Percentiles rank a stretch among this genome's conserved stretches.
phyloP scores from a whole-genome alignment of 1,284 basidiomycete species.

The Rhodotorula sp. region DNA sequence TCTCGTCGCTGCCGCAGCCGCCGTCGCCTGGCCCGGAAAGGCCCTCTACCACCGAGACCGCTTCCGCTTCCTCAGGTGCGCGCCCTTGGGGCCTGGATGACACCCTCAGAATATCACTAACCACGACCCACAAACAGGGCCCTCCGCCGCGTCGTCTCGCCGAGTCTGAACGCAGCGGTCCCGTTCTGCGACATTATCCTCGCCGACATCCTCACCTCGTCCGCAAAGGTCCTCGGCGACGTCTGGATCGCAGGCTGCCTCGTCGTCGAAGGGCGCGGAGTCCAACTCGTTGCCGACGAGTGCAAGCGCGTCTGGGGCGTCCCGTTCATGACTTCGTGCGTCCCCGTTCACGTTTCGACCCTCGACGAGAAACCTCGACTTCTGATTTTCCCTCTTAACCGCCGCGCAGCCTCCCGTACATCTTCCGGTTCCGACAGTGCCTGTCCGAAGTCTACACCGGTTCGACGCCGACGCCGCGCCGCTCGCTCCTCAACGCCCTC shows the following conservation, averaged over 20 bases:
- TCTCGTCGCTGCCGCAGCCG: conserved; percentile 26
- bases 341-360: too few relatives aligned
- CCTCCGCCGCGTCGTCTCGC: conserved; percentile 68
- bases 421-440: conserved; percentile 89
- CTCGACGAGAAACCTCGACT: too few relatives aligned
- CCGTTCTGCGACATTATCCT: conserved; percentile 90
- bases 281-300: conserved; percentile 25
- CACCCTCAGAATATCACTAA: too few relatives aligned
- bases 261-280: conserved; percentile 57
- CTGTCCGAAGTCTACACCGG: conserved; percentile 72
- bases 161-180: conserved; percentile 62
- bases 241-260: conserved; percentile 77
- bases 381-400: background rate
- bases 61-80: conserved; percentile 41
- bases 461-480: conserved; percentile 57
- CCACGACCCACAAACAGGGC: conserved; percentile 54
- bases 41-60: conserved; percentile 38
- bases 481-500: conserved; percentile 85
- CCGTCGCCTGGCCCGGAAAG: conserved; percentile 37
- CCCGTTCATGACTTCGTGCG: conserved; percentile 42
- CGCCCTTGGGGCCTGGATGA: too few relatives aligned
- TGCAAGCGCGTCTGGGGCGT: conserved; percentile 37
- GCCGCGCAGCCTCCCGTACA: conserved; percentile 72
- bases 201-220: conserved; percentile 93
- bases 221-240: conserved; percentile 94